Base-by-base conservation (phyloP, 768 basidiomycete genomes). In the Russula brevipes region DNA sequence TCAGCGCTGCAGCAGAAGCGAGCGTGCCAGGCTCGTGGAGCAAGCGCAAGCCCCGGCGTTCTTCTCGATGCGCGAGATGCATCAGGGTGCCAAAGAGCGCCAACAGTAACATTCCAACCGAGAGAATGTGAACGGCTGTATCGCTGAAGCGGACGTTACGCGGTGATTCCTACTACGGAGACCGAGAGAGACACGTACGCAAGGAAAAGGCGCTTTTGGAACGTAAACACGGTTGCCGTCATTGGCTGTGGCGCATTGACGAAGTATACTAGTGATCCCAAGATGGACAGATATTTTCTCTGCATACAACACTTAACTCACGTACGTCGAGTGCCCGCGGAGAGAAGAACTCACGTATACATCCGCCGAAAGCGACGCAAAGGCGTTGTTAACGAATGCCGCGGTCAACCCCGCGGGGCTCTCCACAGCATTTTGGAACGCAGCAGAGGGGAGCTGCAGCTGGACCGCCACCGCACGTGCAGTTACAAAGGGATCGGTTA, bases 221-320 rank as follows among this genome's bases (percentile, higher is more conserved):
- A 74, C 0, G 80, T 80, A 59, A 74, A 77, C 16, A 82, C 72
- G 50, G 77, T 74, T 14, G 81, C 69, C 6, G 69, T 70, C 19
- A 84, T 69, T 6, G 73, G 73, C 36, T 76, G 24, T 24, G 24
- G 24, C 24, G 70, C 70, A 10, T 66, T 69, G 16, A 82, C 53
- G 66, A 84, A 84, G 70, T 85, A 85, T 7, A 84, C 78, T 47
- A 74, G 73, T 63, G 76, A 76, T 2, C 82, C 83, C 17, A 84
- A 71, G 30, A 83, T 77, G 2, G 78, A 74, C 31, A 84, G 70
- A 68, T 85, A 82, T 19, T 72, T 76, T n/a, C 69, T 69, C 80
- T 83, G 67, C 10, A 41, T 10, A 41, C 7, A 61, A 9, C 17
- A 33, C 49, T 52, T 31, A 46, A 30, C 2, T 55, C 31, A 16